phyloP scores from a whole-genome alignment of 75 land plant genomes.

The Ceratopteris richardii region DNA sequence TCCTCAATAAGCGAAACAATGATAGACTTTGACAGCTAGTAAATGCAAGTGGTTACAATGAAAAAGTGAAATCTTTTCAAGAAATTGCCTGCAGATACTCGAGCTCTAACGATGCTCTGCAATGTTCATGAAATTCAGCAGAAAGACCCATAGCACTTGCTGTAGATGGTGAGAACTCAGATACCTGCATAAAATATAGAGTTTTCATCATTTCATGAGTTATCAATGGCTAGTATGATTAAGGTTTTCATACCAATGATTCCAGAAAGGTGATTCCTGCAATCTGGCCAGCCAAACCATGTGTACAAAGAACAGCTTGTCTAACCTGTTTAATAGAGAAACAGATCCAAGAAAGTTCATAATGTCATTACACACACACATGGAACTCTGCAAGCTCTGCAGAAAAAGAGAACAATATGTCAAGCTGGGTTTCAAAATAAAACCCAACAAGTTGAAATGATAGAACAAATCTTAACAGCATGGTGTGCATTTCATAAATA shows the following conservation, averaged over 20 bases:
- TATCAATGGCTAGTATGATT: background rate
- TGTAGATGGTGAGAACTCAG: constrained; percentile 91
- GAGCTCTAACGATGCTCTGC: constrained; percentile 60
- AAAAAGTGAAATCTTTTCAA: no score
- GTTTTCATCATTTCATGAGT: background rate
- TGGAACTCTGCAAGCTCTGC: background rate
- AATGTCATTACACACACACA: background rate
- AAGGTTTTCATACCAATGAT: constrained; percentile 52
- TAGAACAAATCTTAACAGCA: no score
- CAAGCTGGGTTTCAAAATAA: no score
- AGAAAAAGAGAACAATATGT: no score
- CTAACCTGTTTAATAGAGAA: constrained; percentile 47
- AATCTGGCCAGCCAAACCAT: constrained; percentile 65
- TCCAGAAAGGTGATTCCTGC: constrained; percentile 70
- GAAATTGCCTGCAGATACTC: constrained; percentile 65
- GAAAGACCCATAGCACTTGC: constrained; percentile 92
- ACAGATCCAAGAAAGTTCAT: background rate
- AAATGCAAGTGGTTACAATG: no score
- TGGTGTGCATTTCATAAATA: no score
- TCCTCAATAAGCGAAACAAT: no score
- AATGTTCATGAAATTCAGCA: constrained; percentile 84
- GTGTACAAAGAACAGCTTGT: constrained; percentile 57
- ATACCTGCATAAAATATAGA: constrained; percentile 38
- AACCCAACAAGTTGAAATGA: no score
- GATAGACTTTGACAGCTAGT: no score